phyloP scores from a whole-genome alignment of 2,329 filamentous ascomycete genomes.

The Fusarium sp. region DNA sequence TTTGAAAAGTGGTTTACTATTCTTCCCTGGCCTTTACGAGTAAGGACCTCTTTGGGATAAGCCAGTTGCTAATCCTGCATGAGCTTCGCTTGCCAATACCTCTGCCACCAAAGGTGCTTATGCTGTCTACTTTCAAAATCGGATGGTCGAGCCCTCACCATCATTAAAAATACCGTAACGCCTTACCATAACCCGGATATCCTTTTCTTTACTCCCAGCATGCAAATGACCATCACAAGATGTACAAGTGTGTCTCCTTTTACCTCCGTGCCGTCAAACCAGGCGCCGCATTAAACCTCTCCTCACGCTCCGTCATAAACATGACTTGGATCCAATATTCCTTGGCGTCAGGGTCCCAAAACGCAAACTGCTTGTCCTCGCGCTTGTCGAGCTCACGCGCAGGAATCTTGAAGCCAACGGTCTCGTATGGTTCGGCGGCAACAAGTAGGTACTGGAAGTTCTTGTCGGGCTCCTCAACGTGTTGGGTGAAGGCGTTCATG shows the following conservation, averaged over 20 bases:
- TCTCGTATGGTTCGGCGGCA: constrained; percentile 98
- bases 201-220: constrained; percentile 31
- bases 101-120: neutral
- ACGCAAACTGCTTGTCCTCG: constrained; percentile 90
- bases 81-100: neutral
- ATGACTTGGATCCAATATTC: constrained; percentile 98
- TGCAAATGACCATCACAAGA: constrained; percentile 15
- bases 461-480: constrained; percentile 93
- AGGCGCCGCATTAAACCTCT: constrained; percentile 81
- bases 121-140: neutral
- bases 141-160: neutral
- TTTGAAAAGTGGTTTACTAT: neutral
- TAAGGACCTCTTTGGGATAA: neutral
- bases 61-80: neutral
- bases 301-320: constrained; percentile 98
- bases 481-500: constrained; percentile 98
- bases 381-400: constrained; percentile 91
- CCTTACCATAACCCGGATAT: constrained; percentile 30
- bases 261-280: constrained; percentile 68
- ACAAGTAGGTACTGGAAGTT: constrained; percentile 95
- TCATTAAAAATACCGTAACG: constrained; percentile 32
- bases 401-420: constrained; percentile 95
- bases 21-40: neutral
- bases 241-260: neutral
- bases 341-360: constrained; percentile 95